These are phyloP conservation scores for Ogataea populi-albae DNA, from an alignment of 805 yeast genomes.

Conservation along the genomic window DNA sequence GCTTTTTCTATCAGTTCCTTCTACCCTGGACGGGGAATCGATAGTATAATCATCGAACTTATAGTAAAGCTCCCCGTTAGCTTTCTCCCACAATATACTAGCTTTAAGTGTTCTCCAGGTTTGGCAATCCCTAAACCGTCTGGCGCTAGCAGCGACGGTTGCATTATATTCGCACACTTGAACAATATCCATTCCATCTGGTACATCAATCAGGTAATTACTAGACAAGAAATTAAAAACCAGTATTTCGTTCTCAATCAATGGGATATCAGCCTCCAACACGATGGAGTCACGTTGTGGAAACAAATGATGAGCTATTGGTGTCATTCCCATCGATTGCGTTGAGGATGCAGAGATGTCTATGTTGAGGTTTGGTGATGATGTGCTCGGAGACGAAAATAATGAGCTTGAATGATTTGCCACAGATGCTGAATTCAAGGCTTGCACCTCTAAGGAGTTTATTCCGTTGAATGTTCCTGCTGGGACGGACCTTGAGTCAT, in stretches of 20 bases:
- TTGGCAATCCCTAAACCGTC: constrained; percentile 53
- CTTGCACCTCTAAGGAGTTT: neutral
- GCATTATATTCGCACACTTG: constrained; percentile 61
- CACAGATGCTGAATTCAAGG: neutral
- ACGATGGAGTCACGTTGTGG: constrained; percentile 31
- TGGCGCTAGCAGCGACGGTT: constrained; percentile 49
- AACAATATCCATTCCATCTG: constrained; percentile 46
- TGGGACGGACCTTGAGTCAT: neutral
- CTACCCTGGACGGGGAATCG: constrained; percentile 1
- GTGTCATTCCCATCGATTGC: constrained; percentile 3
- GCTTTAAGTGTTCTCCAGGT: constrained; percentile 60
- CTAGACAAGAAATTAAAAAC: constrained; percentile 48
- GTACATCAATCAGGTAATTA: constrained; percentile 45
- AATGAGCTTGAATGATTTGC: neutral
- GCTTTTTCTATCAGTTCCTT: constrained; percentile 7
- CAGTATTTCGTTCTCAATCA: constrained; percentile 40
- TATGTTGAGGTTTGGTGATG: neutral
- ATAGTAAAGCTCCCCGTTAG: constrained; percentile 16
- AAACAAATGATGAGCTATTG: too few species aligned
- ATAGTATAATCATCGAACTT: constrained; percentile 9
- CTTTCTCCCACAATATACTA: constrained; percentile 38
- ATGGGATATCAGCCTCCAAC: constrained; percentile 41
- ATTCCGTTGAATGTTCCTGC: neutral
- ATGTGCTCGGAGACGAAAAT: neutral
- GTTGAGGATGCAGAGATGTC: too few species aligned